Percentiles rank a stretch among this genome's conserved stretches.
phyloP scores from a whole-genome alignment of 148 eudicot species.

The Rhododendron henanense region DNA sequence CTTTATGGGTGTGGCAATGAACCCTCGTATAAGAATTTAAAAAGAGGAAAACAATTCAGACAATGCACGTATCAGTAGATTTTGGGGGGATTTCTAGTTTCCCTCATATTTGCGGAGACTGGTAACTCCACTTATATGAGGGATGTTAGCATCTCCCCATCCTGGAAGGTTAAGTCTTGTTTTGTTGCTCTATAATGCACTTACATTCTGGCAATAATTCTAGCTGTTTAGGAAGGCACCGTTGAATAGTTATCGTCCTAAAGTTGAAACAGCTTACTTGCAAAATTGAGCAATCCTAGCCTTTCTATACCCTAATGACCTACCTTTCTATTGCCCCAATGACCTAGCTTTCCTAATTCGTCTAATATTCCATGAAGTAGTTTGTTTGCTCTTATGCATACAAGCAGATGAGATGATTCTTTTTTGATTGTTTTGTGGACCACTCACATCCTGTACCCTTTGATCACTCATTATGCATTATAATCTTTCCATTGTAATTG shows the following conservation, averaged over 20 bases:
- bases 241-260: background rate
- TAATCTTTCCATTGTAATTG: background rate
- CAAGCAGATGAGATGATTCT: background rate
- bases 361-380: background rate
- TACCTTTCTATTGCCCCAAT: background rate
- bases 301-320: background rate
- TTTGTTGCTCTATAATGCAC: background rate
- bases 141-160: background rate
- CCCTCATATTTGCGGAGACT: background rate
- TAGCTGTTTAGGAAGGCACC: background rate
- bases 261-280: background rate
- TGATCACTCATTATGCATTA: background rate
- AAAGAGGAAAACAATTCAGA: background rate
- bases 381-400: background rate
- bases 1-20: background rate
- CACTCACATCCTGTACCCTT: background rate
- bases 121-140: background rate
- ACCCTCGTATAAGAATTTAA: background rate
- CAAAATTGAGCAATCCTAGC: background rate
- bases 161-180: background rate
- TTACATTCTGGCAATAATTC: background rate
- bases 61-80: background rate
- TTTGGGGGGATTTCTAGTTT: background rate
- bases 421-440: background rate
- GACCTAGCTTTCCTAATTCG: background rate